Percentiles rank a stretch among this genome's conserved stretches.
These are phyloP conservation scores for Globisporangium emineosum DNA, from an alignment of 352 stramenopile genomes.

Conservation along the genomic window DNA sequence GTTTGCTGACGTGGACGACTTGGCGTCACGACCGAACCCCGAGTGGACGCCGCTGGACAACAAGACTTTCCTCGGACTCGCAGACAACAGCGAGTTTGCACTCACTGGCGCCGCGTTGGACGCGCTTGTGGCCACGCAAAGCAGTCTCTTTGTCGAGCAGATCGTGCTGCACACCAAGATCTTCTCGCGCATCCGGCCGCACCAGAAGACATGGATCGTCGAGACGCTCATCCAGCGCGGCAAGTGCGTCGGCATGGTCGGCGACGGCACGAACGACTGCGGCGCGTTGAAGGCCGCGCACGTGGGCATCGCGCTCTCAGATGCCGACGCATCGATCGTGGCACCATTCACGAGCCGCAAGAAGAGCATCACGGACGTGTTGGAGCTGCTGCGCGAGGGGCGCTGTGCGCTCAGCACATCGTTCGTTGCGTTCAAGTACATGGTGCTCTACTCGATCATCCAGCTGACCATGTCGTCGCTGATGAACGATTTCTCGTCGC, in stretches of 20 bases:
- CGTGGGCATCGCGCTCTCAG: conserved; percentile 85
- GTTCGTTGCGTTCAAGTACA: conserved; percentile 89
- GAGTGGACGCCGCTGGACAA: conserved; percentile 41
- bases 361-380: conserved; percentile 79
- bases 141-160: conserved; percentile 43
- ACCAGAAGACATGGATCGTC: conserved; percentile 82
- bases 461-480: conserved; percentile 69
- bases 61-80: conserved; percentile 47
- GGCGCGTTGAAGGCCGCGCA: conserved; percentile 90
- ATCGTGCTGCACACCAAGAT: conserved; percentile 59
- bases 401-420: conserved; percentile 87
- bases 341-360: conserved; percentile 88
- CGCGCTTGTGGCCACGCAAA: conserved; percentile 28
- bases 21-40: conserved; percentile 24
- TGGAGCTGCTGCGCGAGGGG: conserved; percentile 85
- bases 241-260: conserved; percentile 64
- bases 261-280: conserved; percentile 86
- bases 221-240: conserved; percentile 57
- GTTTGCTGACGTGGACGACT: conserved; percentile 62
- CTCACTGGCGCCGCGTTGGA: conserved; percentile 63
- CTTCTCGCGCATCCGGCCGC: conserved; percentile 66
- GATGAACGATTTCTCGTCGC: conserved; percentile 58
- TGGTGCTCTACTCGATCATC: conserved; percentile 91
- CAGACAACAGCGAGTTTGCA: conserved; percentile 60
- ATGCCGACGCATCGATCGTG: conserved; percentile 88